These are phyloP conservation scores for Stagonosporopsis rhizophila DNA, from an alignment of 2,329 filamentous ascomycete species.

Conservation along the genomic window DNA sequence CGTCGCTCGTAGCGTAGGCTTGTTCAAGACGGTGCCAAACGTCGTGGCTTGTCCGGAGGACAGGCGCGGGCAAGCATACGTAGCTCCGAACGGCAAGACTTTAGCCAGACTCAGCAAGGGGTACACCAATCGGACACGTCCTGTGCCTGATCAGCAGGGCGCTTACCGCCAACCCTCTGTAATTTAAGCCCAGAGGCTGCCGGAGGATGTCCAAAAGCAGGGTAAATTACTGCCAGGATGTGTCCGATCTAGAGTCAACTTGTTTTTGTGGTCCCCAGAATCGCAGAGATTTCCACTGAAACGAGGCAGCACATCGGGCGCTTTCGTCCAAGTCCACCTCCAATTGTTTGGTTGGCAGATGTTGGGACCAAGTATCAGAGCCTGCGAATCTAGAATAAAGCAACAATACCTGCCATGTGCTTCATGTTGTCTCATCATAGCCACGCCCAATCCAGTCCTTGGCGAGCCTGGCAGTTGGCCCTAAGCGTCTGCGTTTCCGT, in stretches of 20 bases:
- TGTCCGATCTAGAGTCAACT: conserved; percentile 22
- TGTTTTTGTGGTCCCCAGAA: conserved; percentile 20
- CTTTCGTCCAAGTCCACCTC: conserved; percentile 15
- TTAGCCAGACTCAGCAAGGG: conserved; percentile 29
- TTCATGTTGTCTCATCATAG: conserved; percentile 1
- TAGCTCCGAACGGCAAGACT: conserved; percentile 31
- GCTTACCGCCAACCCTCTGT: conserved; percentile 29
- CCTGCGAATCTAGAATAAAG: conserved; percentile 16
- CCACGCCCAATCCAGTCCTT: conserved; percentile 30
- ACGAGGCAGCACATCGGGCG: conserved; percentile 23
- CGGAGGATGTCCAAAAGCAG: conserved; percentile 36
- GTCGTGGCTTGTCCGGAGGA: conserved; percentile 42
- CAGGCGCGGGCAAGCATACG: conserved; percentile 34
- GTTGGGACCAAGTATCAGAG: conserved; percentile 8
- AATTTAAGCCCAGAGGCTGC: conserved; percentile 24
- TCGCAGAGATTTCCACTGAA: conserved; percentile 33
- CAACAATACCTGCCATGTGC: neutral
- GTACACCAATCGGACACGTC: conserved; percentile 38
- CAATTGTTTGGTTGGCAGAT: conserved; percentile 16
- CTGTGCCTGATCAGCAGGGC: conserved; percentile 45
- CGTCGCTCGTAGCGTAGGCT: conserved; percentile 41
- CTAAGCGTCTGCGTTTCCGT: conserved; percentile 30
- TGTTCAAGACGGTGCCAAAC: conserved; percentile 42
- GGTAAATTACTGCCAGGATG: conserved; percentile 40
- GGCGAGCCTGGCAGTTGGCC: conserved; percentile 35